These are phyloP conservation scores for Pugionium cornutum DNA, from an alignment of 345 rosid species.

Conservation along the genomic window DNA sequence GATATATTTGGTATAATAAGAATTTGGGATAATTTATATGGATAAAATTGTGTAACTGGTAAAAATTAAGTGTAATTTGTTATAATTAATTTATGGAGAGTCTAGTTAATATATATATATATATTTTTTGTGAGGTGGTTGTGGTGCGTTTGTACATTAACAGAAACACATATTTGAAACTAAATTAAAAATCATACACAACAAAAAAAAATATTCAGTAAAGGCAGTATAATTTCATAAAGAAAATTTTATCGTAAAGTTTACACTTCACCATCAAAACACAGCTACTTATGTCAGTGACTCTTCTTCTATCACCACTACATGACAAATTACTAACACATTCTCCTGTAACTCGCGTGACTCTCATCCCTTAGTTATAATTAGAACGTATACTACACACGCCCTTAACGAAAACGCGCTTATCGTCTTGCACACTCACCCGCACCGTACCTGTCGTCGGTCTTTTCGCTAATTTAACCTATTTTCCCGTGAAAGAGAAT, in stretches of 20 bases:
- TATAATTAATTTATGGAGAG: too few relatives aligned
- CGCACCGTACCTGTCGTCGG: slow-evolving; percentile 42
- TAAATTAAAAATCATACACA: neutral
- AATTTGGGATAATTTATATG: too few relatives aligned
- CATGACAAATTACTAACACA: slow-evolving; percentile 17
- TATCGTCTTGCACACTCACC: slow-evolving; percentile 33
- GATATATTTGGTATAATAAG: too few relatives aligned
- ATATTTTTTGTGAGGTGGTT: too few relatives aligned
- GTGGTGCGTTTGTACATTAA: too few relatives aligned
- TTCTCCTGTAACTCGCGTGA: slow-evolving; percentile 23
- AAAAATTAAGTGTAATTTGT: too few relatives aligned
- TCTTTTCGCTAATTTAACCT: slow-evolving; percentile 38
- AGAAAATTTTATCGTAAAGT: slow-evolving; percentile 39
- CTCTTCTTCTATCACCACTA: slow-evolving; percentile 43
- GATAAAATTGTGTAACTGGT: too few relatives aligned
- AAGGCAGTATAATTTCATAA: neutral
- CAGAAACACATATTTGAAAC: neutral
- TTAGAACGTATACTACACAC: slow-evolving; percentile 11
- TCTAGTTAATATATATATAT: too few relatives aligned
- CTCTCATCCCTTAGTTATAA: neutral
- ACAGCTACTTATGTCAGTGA: slow-evolving; percentile 48
- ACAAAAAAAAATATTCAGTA: neutral
- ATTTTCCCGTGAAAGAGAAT: slow-evolving; percentile 39
- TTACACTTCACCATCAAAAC: slow-evolving; percentile 45
- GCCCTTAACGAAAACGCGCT: slow-evolving; percentile 4